phyloP scores from a whole-genome alignment of 805 yeast species.

The Diddensiella caesifluorescens region DNA sequence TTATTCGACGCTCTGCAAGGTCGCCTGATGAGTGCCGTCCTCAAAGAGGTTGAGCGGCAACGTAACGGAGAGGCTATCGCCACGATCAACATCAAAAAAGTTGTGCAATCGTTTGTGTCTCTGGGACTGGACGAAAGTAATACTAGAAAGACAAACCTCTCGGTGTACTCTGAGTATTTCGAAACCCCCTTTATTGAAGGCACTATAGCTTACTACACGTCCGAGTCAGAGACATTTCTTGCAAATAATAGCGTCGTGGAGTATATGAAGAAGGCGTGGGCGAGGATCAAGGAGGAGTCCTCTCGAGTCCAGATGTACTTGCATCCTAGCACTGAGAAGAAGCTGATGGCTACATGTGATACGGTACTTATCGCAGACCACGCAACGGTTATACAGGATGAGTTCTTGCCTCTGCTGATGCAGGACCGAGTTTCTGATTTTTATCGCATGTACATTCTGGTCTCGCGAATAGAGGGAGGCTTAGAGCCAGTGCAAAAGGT shows the following conservation, averaged over 20 bases:
- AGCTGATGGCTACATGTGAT: slow-evolving; percentile 71
- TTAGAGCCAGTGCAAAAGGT: slow-evolving; percentile 69
- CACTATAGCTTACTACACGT: slow-evolving; percentile 49
- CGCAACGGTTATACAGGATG: slow-evolving; percentile 67
- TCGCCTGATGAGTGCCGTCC: slow-evolving; percentile 59
- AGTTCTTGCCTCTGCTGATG: slow-evolving; percentile 69
- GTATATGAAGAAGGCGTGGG: slow-evolving; percentile 81
- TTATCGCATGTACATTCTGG: slow-evolving; percentile 66
- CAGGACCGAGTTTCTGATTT: slow-evolving; percentile 68
- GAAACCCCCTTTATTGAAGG: slow-evolving; percentile 70
- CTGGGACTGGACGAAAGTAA: slow-evolving; percentile 90
- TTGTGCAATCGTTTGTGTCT: slow-evolving; percentile 80
- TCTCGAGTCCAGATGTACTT: slow-evolving; percentile 70
- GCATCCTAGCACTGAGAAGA: slow-evolving; percentile 79
- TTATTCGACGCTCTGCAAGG: slow-evolving; percentile 67
- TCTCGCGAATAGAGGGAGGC: slow-evolving; percentile 74
- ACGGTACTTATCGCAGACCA: slow-evolving; percentile 73
- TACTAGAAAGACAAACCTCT: slow-evolving; percentile 74
- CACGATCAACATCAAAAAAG: slow-evolving; percentile 58
- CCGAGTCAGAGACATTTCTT: slow-evolving; percentile 64
- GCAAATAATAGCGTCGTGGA: slow-evolving; percentile 78
- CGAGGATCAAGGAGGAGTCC: slow-evolving; percentile 77
- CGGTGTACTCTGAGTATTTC: slow-evolving; percentile 74
- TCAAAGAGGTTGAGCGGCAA: slow-evolving; percentile 70
- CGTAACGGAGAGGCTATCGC: slow-evolving; percentile 73